A percentile compares a stretch with the other conserved stretches of the same genome.
These are phyloP conservation scores for Piper longum DNA, from an alignment of 164 flowering plant genomes.

Conservation along the genomic window DNA sequence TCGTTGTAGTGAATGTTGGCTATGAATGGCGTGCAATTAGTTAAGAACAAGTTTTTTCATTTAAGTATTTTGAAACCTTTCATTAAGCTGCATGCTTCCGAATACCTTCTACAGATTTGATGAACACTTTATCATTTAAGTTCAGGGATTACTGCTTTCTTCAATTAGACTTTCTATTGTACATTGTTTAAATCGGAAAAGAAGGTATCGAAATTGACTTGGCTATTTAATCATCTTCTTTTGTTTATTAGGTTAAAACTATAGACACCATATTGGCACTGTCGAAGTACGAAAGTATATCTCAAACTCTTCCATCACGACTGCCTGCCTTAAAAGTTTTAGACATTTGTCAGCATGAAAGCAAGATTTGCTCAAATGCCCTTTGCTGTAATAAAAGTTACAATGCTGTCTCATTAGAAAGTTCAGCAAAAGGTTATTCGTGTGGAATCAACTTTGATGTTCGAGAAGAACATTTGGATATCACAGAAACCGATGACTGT, in stretches of 20 bases:
- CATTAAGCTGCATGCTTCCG: too few species aligned
- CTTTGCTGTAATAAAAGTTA: slow-evolving; percentile 22
- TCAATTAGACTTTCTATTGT: background rate
- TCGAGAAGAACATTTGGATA: slow-evolving; percentile 21
- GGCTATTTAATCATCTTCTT: background rate
- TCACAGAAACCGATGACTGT: slow-evolving; percentile 14
- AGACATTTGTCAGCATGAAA: slow-evolving; percentile 21
- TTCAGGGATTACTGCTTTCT: background rate
- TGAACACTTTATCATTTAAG: too few species aligned
- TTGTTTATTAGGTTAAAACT: slow-evolving; percentile 26
- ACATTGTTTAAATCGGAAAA: too few species aligned
- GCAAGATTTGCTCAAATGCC: slow-evolving; percentile 18
- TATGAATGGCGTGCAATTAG: too few species aligned
- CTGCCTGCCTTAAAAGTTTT: slow-evolving; percentile 21
- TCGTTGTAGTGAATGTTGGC: background rate
- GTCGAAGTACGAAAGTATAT: slow-evolving; percentile 8
- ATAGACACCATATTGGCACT: slow-evolving; percentile 20
- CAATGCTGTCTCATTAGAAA: slow-evolving; percentile 21
- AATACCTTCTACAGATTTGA: too few species aligned
- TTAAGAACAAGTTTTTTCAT: background rate
- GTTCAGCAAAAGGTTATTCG: slow-evolving; percentile 14
- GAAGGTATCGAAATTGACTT: background rate
- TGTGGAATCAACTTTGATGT: slow-evolving; percentile 26
- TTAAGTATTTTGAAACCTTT: too few species aligned
- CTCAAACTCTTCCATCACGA: slow-evolving; percentile 17